Base-by-base conservation (phyloP, 1,284 basidiomycete genomes). In the Rhodotorula sp. region DNA sequence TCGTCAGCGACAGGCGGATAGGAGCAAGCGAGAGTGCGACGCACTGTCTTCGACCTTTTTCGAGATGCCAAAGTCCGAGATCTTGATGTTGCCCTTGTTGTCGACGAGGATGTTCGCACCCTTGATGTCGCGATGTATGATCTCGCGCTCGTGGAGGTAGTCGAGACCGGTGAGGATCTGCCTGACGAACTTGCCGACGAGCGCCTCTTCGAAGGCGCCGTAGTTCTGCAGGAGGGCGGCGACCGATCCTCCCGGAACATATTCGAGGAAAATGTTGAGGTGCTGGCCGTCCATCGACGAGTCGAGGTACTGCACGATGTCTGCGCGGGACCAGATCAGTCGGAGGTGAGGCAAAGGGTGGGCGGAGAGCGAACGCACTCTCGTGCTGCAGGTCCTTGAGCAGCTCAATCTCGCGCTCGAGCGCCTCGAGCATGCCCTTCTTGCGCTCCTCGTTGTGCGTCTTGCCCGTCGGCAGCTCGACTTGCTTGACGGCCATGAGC, bases 401-500 rank as follows among this genome's bases (percentile, higher is more conserved):
- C 13, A 99, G 84, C 81, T 95, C 96, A 71, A 99, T 99, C 82
- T 99, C 96, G 47, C 90, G 86, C 80, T 99, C 94, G 49, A 99
- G 85, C 3, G 96, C 95, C 64, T 88, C 92, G 11, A 96, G 86
- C 94, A 98, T 98, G 80, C 86, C 88, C 83, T 91, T 90, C 82
- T 96, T 97, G 74, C 92, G 88, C 78, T 95, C 93, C 77, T 95
- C 91, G 78, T 93, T 95, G 30, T 90, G 87, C 15, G 89, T 89
- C 36, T 89, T 88, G 24, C 91, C 90, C 0, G 89, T 90, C 0
- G 93, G 92, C 36, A 99, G 85, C 78, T 98, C 92, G 59, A 99
- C 96, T 84, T 99, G 95, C 83, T 99, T 99, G 74, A 99, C 96
- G 34, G 96, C 96, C 96, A 99, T 99, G 69, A 99, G 84, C 19